Evolutionary conservation across 163 green algal genomes (phyloP).

Genomic region (Chlorella variabilis): DNA sequence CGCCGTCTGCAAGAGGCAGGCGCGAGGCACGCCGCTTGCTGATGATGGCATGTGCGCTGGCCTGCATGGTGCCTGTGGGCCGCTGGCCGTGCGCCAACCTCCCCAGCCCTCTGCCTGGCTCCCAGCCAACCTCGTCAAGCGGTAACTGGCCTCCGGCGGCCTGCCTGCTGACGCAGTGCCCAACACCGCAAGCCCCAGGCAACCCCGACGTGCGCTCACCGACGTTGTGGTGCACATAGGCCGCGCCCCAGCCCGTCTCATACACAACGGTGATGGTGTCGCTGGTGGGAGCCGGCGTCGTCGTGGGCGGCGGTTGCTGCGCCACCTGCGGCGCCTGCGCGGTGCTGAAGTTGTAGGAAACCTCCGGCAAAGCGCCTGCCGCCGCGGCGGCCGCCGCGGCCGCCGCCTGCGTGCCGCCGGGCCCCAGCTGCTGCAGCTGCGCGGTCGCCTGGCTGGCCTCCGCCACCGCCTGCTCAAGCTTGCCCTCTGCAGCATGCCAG

Average conservation of each 20-base stretch:
- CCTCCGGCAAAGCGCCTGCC: too few relatives aligned
- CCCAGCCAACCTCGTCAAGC: too few relatives aligned
- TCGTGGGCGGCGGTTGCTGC: neutral
- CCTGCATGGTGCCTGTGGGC: too few relatives aligned
- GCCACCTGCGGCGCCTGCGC: neutral
- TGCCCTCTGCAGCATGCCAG: conserved; percentile 9
- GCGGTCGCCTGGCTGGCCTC: conserved; percentile 3
- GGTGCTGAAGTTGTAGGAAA: neutral
- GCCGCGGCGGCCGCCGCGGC: neutral
- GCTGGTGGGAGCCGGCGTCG: neutral
- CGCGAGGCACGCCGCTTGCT: too few relatives aligned
- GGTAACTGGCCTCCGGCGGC: too few relatives aligned
- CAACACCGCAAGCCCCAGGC: too few relatives aligned
- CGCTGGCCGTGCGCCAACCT: too few relatives aligned
- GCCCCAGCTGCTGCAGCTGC: conserved; percentile 16
- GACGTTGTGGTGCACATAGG: conserved; percentile 59
- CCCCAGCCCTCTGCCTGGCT: too few relatives aligned
- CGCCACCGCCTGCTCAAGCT: neutral
- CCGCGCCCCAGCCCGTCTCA: conserved; percentile 53
- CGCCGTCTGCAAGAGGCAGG: conserved; percentile 14
- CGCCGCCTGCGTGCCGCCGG: neutral
- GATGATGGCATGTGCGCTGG: too few relatives aligned
- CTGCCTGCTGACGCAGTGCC: too few relatives aligned
- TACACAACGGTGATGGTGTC: conserved; percentile 56
- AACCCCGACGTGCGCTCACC: too few relatives aligned